phyloP scores from a whole-genome alignment of 1,284 basidiomycete species.

The Ceratobasidium sp. region DNA sequence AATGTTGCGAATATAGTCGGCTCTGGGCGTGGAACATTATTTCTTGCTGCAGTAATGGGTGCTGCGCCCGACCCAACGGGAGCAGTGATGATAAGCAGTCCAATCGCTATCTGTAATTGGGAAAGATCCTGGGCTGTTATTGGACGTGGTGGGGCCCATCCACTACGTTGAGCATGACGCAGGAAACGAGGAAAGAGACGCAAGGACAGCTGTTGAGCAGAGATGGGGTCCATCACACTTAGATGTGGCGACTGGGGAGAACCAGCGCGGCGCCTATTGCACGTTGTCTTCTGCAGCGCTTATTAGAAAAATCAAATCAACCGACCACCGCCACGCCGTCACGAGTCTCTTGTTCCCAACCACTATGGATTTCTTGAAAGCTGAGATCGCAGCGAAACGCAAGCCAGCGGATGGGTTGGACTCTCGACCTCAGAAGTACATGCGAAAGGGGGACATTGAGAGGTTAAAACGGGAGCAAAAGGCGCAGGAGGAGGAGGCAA shows the following conservation, averaged over 20 bases:
- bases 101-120: conserved; percentile 22
- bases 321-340: conserved; percentile 28
- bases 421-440: conserved; percentile 80
- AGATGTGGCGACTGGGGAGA: background rate
- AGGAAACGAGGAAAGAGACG: conserved; percentile 9
- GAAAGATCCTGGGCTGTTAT: background rate
- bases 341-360: background rate
- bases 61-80: background rate
- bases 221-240: conserved; percentile 9
- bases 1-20: conserved; percentile 40
- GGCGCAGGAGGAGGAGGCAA: conserved; percentile 62
- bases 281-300: conserved; percentile 12
- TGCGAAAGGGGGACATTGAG: conserved; percentile 86
- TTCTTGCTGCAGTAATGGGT: background rate
- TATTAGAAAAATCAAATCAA: background rate
- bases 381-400: conserved; percentile 90
- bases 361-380: conserved; percentile 86
- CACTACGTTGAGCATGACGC: conserved; percentile 3
- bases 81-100: conserved; percentile 10
- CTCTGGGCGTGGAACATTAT: conserved; percentile 1
- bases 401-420: conserved; percentile 71
- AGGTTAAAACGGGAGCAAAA: conserved; percentile 73
- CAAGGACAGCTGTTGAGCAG: conserved; percentile 29
- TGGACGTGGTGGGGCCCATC: conserved; percentile 13
- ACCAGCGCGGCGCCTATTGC: background rate